These are phyloP conservation scores for Naganishia onofrii DNA, from an alignment of 768 basidiomycete species.

Conservation along the genomic window DNA sequence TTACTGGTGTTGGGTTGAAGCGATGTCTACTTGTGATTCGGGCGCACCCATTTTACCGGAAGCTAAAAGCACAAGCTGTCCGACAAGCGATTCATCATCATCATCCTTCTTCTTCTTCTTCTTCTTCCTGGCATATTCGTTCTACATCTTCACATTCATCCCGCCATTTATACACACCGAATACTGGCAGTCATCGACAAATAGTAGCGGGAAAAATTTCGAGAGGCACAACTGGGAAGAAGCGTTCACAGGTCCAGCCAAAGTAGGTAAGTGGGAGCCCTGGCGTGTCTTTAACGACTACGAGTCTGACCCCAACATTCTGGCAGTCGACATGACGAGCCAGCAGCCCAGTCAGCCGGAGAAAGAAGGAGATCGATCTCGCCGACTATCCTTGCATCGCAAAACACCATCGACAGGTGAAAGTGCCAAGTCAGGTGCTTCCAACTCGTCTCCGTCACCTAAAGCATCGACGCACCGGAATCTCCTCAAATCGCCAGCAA, in stretches of 20 bases:
- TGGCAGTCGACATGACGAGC: not conserved
- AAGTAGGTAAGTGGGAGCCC: not conserved
- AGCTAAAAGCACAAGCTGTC: not conserved
- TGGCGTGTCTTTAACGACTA: not conserved
- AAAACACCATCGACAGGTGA: constrained; percentile 18
- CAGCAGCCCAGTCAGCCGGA: not conserved
- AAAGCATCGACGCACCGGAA: constrained; percentile 7
- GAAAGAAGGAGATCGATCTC: not conserved
- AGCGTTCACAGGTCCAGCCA: not conserved
- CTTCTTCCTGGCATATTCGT: not conserved
- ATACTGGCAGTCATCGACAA: no score
- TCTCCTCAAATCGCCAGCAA: constrained; percentile 10
- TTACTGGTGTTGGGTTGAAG: not conserved
- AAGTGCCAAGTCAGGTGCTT: not conserved
- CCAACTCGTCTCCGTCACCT: constrained; percentile 2
- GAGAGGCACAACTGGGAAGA: not conserved
- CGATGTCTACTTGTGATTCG: constrained; percentile 5
- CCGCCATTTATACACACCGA: no score
- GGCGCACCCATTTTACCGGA: constrained; percentile 9
- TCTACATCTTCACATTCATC: not conserved
- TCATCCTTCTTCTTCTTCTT: not conserved
- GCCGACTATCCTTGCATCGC: constrained; percentile 11
- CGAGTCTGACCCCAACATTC: not conserved
- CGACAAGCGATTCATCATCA: constrained; percentile 17
- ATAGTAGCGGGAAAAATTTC: not conserved